Percentiles rank a stretch among this genome's conserved stretches.
Evolutionary conservation across 2,329 filamentous ascomycete species (phyloP).

Genomic region (Phialophora tarda): DNA sequence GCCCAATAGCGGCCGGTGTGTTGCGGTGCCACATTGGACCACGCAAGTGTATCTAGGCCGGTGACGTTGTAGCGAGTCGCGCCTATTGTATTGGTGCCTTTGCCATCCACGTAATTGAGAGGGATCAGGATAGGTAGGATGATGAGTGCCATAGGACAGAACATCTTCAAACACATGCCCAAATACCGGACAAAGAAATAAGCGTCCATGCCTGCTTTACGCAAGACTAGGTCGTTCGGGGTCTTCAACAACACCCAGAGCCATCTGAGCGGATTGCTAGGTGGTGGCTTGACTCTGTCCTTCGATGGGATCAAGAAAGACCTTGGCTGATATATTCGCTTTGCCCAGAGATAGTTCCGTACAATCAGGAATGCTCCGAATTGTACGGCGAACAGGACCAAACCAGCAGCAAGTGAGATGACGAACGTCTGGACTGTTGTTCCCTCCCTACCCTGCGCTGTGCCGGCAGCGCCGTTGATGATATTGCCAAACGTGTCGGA

Average conservation of each 20-base stretch:
- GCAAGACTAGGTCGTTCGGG: slow-evolving; percentile 30
- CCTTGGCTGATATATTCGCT: slow-evolving; percentile 40
- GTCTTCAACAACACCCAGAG: slow-evolving; percentile 41
- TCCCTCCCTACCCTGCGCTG: slow-evolving; percentile 41
- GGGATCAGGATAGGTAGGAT: slow-evolving; percentile 43
- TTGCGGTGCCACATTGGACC: slow-evolving; percentile 42
- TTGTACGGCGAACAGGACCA: slow-evolving; percentile 41
- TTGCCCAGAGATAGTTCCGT: slow-evolving; percentile 42
- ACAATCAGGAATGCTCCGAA: slow-evolving; percentile 40
- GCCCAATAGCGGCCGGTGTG: slow-evolving; percentile 44
- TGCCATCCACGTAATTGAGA: slow-evolving; percentile 41
- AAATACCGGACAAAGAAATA: slow-evolving; percentile 43
- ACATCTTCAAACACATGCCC: slow-evolving; percentile 42
- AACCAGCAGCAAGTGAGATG: slow-evolving; percentile 41
- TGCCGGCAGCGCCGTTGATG: slow-evolving; percentile 40
- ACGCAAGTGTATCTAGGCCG: slow-evolving; percentile 43
- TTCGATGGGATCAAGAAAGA: slow-evolving; percentile 42
- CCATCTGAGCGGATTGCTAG: slow-evolving; percentile 42
- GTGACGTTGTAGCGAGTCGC: slow-evolving; percentile 40
- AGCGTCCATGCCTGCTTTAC: slow-evolving; percentile 41
- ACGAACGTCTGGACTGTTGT: slow-evolving; percentile 42
- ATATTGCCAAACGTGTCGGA: slow-evolving; percentile 34
- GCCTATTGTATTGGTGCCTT: slow-evolving; percentile 35
- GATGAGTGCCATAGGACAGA: slow-evolving; percentile 41
- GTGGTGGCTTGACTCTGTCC: slow-evolving; percentile 40